A percentile compares a stretch with the other conserved stretches of the same genome.
Evolutionary conservation across 768 basidiomycete species (phyloP).

Genomic region (Mycena maculata): DNA sequence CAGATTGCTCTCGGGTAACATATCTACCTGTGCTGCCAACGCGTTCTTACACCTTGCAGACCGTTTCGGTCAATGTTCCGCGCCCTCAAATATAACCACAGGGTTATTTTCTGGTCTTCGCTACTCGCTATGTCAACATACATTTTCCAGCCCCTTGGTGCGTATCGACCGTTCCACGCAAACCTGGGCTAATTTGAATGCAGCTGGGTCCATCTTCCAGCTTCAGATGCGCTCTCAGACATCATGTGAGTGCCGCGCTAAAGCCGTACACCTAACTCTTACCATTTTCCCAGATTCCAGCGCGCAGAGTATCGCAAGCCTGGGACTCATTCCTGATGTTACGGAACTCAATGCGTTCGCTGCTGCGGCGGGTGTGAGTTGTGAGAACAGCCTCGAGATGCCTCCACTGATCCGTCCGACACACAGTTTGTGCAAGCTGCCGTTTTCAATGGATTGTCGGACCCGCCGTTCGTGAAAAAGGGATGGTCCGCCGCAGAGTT

Average conservation of each 20-base stretch:
- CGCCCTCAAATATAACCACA: constrained; percentile 64
- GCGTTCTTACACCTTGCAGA: constrained; percentile 44
- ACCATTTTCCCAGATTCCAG: constrained; percentile 42
- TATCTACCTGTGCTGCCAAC: constrained; percentile 1
- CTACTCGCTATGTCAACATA: constrained; percentile 58
- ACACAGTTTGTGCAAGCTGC: constrained; percentile 40
- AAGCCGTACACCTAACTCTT: neutral
- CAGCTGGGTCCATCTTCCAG: constrained; percentile 58
- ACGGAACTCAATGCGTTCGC: constrained; percentile 62
- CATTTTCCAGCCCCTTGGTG: constrained; percentile 69
- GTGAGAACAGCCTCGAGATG: neutral
- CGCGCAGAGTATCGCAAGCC: constrained; percentile 53
- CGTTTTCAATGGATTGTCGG: constrained; percentile 46
- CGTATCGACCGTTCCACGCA: constrained; percentile 41
- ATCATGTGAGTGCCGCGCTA: neutral
- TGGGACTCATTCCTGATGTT: constrained; percentile 61
- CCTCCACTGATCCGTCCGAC: neutral
- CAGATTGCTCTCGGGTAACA: constrained; percentile 59
- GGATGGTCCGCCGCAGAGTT: constrained; percentile 56
- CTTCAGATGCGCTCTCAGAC: constrained; percentile 42
- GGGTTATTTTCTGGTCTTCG: constrained; percentile 64
- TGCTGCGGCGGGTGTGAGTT: constrained; percentile 67
- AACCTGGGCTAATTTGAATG: constrained; percentile 29
- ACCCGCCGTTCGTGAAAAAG: constrained; percentile 56
- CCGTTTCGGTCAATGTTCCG: constrained; percentile 54